Conservation (phyloP, 495 filamentous ascomycete species). For the Trichoderma erinaceum region DNA sequence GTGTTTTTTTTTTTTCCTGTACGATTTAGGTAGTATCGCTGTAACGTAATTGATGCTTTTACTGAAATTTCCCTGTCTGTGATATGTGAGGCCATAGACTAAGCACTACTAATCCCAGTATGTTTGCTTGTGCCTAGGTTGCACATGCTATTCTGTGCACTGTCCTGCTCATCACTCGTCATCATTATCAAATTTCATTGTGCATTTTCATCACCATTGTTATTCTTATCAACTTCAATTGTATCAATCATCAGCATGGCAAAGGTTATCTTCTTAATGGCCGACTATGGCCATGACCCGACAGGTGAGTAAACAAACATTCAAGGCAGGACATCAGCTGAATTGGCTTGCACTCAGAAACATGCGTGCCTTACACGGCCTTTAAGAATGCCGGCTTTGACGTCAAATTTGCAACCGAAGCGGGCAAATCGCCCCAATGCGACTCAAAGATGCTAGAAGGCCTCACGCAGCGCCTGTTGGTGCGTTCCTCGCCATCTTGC, state of each 20-base stretch:
- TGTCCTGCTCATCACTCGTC: not conserved
- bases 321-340: not conserved
- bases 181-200: not conserved
- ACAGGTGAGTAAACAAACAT: slow-evolving; percentile 34
- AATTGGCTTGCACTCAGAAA: slow-evolving; percentile 33
- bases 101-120: no score
- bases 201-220: no score
- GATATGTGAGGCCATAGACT: no score
- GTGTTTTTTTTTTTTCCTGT: not conserved
- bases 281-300: slow-evolving; percentile 52
- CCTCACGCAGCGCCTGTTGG: slow-evolving; percentile 47
- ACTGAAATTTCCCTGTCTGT: no score
- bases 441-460: slow-evolving; percentile 48
- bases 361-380: slow-evolving; percentile 42
- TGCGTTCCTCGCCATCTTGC: slow-evolving; percentile 23
- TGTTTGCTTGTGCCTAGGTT: not conserved
- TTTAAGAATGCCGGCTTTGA: slow-evolving; percentile 49
- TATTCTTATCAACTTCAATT: no score
- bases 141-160: not conserved
- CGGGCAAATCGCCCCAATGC: slow-evolving; percentile 41
- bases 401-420: slow-evolving; percentile 47
- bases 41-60: not conserved
- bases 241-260: not conserved
- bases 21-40: not conserved
- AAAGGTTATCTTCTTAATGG: slow-evolving; percentile 43